These are phyloP conservation scores for Circinella umbellata DNA, from an alignment of 371 early-diverging fungal species.

Conservation along the genomic window DNA sequence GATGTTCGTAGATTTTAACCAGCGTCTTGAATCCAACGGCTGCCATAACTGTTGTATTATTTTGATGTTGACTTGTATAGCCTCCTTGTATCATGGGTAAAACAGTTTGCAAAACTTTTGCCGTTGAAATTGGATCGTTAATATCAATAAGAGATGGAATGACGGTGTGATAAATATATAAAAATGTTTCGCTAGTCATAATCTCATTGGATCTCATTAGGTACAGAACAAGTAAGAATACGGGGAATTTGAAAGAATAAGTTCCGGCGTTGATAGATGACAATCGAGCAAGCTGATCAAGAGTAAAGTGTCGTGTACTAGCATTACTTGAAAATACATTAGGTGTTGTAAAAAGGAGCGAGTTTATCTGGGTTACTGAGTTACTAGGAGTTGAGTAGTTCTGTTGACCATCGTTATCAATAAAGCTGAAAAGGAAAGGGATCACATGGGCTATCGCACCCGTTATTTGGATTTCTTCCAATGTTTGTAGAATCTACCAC, in stretches of 20 bases:
- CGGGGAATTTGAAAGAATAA: constrained; percentile 44
- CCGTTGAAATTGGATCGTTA: constrained; percentile 56
- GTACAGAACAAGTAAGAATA: constrained; percentile 52
- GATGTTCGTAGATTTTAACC: constrained; percentile 47
- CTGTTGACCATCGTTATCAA: not conserved
- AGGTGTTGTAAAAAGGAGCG: constrained; percentile 42
- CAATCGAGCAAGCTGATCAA: constrained; percentile 29
- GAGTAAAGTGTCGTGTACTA: constrained; percentile 22
- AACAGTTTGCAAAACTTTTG: constrained; percentile 53
- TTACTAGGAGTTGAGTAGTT: not conserved
- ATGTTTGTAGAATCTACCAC: constrained; percentile 17
- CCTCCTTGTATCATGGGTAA: constrained; percentile 45
- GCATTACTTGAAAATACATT: constrained; percentile 38
- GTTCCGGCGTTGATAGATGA: constrained; percentile 23
- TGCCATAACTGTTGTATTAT: constrained; percentile 40
- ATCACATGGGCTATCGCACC: constrained; percentile 23
- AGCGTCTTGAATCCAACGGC: constrained; percentile 56
- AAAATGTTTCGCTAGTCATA: constrained; percentile 26
- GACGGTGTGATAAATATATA: constrained; percentile 46
- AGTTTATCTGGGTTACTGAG: constrained; percentile 26
- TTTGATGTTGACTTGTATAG: constrained; percentile 14
- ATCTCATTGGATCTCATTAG: constrained; percentile 43
- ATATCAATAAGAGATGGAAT: constrained; percentile 51
- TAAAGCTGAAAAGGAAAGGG: constrained; percentile 13
- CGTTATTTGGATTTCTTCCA: constrained; percentile 2